These are phyloP conservation scores for Cicer yamashitae DNA, from an alignment of 306 rosid species.

Conservation along the genomic window DNA sequence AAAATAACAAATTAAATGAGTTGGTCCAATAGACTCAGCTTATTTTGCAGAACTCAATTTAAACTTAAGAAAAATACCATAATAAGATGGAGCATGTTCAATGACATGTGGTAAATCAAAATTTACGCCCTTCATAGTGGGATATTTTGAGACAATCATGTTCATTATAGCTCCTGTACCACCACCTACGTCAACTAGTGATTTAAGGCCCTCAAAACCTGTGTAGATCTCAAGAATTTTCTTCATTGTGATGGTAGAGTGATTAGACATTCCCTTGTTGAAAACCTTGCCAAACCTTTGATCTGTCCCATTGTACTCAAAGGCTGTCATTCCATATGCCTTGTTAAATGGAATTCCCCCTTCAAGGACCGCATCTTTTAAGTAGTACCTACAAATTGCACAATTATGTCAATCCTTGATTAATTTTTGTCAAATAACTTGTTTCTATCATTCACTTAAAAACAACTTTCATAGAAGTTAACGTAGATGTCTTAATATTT, in stretches of 20 bases:
- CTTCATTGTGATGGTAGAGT: constrained; percentile 85
- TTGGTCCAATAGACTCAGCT: too few species aligned
- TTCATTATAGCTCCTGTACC: constrained; percentile 76
- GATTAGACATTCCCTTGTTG: constrained; percentile 84
- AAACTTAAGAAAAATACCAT: constrained; percentile 44
- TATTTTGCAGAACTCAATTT: too few species aligned
- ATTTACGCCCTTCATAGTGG: constrained; percentile 76
- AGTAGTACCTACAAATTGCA: constrained; percentile 62
- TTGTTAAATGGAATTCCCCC: constrained; percentile 93
- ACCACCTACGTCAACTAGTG: constrained; percentile 87
- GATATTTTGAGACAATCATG: constrained; percentile 83
- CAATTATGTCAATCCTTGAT: background rate
- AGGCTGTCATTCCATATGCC: constrained; percentile 87
- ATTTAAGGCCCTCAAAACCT: constrained; percentile 80
- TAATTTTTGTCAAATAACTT: background rate
- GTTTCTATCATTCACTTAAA: too few species aligned
- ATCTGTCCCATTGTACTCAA: constrained; percentile 83
- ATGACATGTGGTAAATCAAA: constrained; percentile 90
- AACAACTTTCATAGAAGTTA: too few species aligned
- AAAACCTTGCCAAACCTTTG: constrained; percentile 88
- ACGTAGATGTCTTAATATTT: too few species aligned
- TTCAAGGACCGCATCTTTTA: constrained; percentile 83
- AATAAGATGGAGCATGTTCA: constrained; percentile 70
- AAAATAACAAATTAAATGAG: too few species aligned
- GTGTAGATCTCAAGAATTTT: constrained; percentile 68